Percentiles rank a stretch among this genome's conserved stretches.
Evolutionary conservation across 495 filamentous ascomycete genomes (phyloP).

Genomic region (Neurospora sp.): DNA sequence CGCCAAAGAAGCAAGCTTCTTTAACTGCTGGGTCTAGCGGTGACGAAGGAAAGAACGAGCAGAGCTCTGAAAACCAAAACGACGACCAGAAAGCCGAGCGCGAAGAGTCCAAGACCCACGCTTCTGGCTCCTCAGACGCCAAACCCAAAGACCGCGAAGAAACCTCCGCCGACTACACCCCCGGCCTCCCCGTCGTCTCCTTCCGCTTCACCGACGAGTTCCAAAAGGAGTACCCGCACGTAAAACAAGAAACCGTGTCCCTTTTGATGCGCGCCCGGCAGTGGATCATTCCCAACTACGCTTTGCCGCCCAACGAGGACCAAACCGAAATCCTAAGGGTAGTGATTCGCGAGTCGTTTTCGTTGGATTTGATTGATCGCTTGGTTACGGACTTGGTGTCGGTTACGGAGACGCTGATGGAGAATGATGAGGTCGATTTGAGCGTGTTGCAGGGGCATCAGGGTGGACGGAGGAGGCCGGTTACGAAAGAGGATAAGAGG

Average conservation of each 20-base stretch:
- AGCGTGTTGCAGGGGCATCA: constrained; percentile 29
- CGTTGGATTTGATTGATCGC: constrained; percentile 54
- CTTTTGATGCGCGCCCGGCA: constrained; percentile 57
- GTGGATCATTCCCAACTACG: constrained; percentile 71
- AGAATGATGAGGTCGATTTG: constrained; percentile 39
- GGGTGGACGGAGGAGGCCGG: constrained; percentile 7
- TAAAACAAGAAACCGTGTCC: constrained; percentile 57
- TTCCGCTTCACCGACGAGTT: constrained; percentile 58
- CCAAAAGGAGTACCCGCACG: constrained; percentile 48
- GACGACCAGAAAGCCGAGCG: constrained; percentile 23
- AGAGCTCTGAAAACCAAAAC: background rate
- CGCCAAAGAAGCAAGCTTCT: constrained; percentile 9
- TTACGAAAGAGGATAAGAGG: constrained; percentile 17
- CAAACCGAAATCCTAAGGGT: constrained; percentile 60
- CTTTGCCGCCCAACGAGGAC: constrained; percentile 53
- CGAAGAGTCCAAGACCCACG: background rate
- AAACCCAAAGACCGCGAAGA: background rate
- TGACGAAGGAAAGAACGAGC: constrained; percentile 15
- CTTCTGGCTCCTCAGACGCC: background rate
- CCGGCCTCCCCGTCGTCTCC: constrained; percentile 62
- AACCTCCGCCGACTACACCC: constrained; percentile 51
- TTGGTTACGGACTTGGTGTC: constrained; percentile 45
- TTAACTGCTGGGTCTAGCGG: background rate
- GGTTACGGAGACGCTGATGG: constrained; percentile 48
- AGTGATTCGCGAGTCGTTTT: constrained; percentile 61